Percentiles rank a stretch among this genome's conserved stretches.
These are phyloP conservation scores for Diaporthe sp. DNA, from an alignment of 2,329 filamentous ascomycete species.

Conservation along the genomic window DNA sequence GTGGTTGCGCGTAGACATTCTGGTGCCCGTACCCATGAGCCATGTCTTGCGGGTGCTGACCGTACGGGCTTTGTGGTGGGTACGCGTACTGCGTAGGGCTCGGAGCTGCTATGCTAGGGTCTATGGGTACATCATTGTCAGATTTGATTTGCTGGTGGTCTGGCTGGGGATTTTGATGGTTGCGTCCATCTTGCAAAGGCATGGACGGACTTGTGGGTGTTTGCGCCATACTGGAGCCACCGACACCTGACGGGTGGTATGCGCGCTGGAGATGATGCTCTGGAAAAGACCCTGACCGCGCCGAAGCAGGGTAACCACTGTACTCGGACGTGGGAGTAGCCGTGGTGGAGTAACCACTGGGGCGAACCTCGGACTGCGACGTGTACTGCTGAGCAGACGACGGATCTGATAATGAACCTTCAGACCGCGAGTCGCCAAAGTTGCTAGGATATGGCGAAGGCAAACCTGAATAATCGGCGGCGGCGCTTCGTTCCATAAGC, in stretches of 20 bases:
- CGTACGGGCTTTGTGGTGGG: slow-evolving; percentile 75
- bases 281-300: slow-evolving; percentile 87
- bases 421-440: slow-evolving; percentile 81
- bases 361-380: slow-evolving; percentile 83
- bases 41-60: slow-evolving; percentile 83
- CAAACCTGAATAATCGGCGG: slow-evolving; percentile 86
- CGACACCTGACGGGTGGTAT: slow-evolving; percentile 84
- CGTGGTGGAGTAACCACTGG: slow-evolving; percentile 78
- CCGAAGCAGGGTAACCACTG: slow-evolving; percentile 80
- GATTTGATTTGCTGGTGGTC: slow-evolving; percentile 81
- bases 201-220: slow-evolving; percentile 96
- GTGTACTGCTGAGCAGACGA: slow-evolving; percentile 92
- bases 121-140: slow-evolving; percentile 98
- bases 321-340: slow-evolving; percentile 93
- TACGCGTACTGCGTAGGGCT: slow-evolving; percentile 75
- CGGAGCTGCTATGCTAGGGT: slow-evolving; percentile 95
- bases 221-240: slow-evolving; percentile 94
- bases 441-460: slow-evolving; percentile 77
- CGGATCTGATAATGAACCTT: slow-evolving; percentile 85
- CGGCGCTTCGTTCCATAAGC: slow-evolving; percentile 72
- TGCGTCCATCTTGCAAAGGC: slow-evolving; percentile 85
- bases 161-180: slow-evolving; percentile 78
- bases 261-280: slow-evolving; percentile 85
- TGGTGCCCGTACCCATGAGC: slow-evolving; percentile 78
- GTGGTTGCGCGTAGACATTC: slow-evolving; percentile 73